Percentiles rank a stretch among this genome's conserved stretches.
phyloP scores from a whole-genome alignment of 2,329 filamentous ascomycete genomes.

The Colletotrichum gigasporum region DNA sequence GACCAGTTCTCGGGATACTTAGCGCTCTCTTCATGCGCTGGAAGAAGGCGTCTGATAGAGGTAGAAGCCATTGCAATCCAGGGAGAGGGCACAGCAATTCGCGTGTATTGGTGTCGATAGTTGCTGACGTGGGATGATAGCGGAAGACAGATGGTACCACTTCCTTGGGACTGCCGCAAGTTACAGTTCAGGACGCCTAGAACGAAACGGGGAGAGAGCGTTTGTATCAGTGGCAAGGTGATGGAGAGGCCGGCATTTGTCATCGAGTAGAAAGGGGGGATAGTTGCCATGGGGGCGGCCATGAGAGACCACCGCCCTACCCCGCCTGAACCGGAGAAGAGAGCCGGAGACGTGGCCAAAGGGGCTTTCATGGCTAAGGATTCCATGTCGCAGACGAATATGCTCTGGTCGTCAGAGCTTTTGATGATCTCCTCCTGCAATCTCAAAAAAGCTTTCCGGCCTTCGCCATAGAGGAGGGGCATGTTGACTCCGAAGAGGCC shows the following conservation, averaged over 20 bases:
- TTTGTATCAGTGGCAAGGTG: not conserved
- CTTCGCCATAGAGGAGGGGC: slow-evolving; percentile 47
- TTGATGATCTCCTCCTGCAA: slow-evolving; percentile 47
- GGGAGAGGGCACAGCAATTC: not conserved
- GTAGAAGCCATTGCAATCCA: not conserved
- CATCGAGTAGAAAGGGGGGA: not conserved
- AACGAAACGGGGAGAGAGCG: not conserved
- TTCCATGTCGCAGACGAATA: slow-evolving; percentile 39
- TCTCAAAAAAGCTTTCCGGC: slow-evolving; percentile 43
- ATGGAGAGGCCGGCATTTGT: slow-evolving; percentile 7
- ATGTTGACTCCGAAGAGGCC: slow-evolving; percentile 47
- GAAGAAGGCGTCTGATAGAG: not conserved
- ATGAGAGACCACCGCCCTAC: not conserved
- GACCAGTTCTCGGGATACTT: not conserved
- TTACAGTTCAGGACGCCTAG: not conserved
- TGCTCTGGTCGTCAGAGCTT: slow-evolving; percentile 43
- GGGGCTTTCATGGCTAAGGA: not conserved
- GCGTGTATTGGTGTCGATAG: not conserved
- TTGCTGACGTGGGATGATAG: slow-evolving; percentile 3
- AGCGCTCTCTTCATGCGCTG: not conserved
- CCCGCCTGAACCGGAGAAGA: not conserved
- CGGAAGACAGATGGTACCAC: not conserved
- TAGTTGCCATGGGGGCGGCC: not conserved
- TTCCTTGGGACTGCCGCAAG: not conserved
- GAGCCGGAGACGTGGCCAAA: not conserved